Base-by-base conservation (phyloP, 2,329 filamentous ascomycete genomes). In the Cytospora mali region DNA sequence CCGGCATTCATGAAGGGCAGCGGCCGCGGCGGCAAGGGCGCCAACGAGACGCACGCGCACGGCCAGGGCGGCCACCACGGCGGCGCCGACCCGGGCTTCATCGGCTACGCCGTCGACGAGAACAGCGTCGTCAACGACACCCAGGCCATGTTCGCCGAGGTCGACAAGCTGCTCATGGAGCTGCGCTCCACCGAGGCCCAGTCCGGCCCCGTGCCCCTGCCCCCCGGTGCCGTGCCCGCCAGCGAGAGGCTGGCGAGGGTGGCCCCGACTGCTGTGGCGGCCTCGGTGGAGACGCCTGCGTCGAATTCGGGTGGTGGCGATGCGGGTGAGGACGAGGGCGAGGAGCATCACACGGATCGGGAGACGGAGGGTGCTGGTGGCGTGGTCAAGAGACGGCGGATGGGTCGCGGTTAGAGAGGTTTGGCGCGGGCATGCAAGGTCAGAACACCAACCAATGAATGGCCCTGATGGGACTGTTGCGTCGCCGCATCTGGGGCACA, bases 51-150 rank as follows among this genome's bases (percentile, higher is more conserved):
- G 4, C 71, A 63, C 25, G 64, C 69, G 1, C 77, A 75, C 50
- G 69, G 67, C 68, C 59, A 64, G 25, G 61, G 63, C 60, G 58
- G 58, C 6, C 63, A 62, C 18, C 51, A 25, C n/a, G 55, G 35
- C 49, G 55, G 75, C 73, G 80, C 80, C 65, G 74, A 80, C 67
- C 72, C 82, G 68, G 73, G 79, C 58, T 72, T 81, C 1, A 77
- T 85, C 42, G 81, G 85, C 10, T 90, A 90, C 68, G 85, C 88
- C 68, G 81, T 88, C 14, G 89, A 92, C 67, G 92, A 96, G 75
- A 92, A 94, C 42, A 92, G 90, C 4, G 88, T 97, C 31, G 93
- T 97, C 33, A 89, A 91, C 64, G 92, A 96, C 71, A 93, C 93
- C 1, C 82, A 89, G 62, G 90, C 92, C 74, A 97, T 97, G 93